Evolutionary conservation across 2,329 filamentous ascomycete species (phyloP).

Genomic region (Thielaviopsis cerberus): DNA sequence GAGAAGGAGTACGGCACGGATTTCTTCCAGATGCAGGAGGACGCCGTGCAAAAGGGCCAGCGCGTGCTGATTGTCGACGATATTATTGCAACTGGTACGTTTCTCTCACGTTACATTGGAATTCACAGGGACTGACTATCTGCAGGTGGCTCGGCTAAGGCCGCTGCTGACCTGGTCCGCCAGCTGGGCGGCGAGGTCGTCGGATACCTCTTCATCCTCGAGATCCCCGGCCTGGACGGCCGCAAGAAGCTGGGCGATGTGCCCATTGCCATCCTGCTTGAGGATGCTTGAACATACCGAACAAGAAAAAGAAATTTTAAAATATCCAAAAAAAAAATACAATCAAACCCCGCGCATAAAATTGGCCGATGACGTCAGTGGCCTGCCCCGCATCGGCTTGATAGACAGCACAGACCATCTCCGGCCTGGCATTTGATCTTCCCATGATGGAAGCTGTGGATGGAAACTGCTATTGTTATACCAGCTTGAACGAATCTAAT

Average conservation of each 20-base stretch:
- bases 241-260: slow-evolving; percentile 65
- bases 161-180: slow-evolving; percentile 69
- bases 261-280: slow-evolving; percentile 68
- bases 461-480: not conserved
- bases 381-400: not conserved
- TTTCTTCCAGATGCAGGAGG: slow-evolving; percentile 87
- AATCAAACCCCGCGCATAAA: not conserved
- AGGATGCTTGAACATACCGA: slow-evolving; percentile 23
- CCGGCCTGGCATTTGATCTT: not conserved
- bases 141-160: slow-evolving; percentile 73
- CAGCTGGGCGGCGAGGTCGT: slow-evolving; percentile 72
- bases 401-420: not conserved
- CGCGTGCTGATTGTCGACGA: slow-evolving; percentile 90
- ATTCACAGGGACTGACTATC: not conserved
- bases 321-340: not conserved
- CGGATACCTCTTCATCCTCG: slow-evolving; percentile 87
- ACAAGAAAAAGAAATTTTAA: not conserved
- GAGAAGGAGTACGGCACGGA: slow-evolving; percentile 94
- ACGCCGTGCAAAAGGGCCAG: slow-evolving; percentile 67
- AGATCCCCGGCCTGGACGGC: slow-evolving; percentile 83
- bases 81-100: slow-evolving; percentile 89
- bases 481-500: not conserved
- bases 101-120: not conserved
- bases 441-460: not conserved
- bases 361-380: not conserved